These are phyloP conservation scores for Bruguiera parviflora DNA, from an alignment of 345 rosid genomes.

Conservation along the genomic window DNA sequence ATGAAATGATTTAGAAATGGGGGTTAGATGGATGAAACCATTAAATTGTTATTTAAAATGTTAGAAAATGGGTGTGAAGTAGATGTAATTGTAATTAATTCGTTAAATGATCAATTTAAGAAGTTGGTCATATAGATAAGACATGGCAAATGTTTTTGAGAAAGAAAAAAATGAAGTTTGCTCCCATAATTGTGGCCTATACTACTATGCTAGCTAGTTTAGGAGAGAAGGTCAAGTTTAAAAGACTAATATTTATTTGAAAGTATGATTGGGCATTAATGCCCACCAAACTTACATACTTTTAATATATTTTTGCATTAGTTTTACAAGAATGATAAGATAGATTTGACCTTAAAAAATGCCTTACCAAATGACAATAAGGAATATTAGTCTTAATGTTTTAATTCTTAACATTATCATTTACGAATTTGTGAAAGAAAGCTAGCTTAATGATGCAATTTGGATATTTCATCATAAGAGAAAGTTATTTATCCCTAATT, in stretches of 20 bases:
- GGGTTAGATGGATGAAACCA: conserved; percentile 74
- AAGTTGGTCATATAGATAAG: conserved; percentile 66
- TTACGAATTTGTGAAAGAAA: conserved; percentile 61
- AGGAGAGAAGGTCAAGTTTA: conserved; percentile 56
- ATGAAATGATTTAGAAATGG: conserved; percentile 83
- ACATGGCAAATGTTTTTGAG: conserved; percentile 78
- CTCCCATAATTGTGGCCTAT: conserved; percentile 81
- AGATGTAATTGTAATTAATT: conserved; percentile 74
- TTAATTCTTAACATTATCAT: conserved; percentile 79
- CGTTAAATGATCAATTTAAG: conserved; percentile 73
- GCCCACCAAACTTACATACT: conserved; percentile 69
- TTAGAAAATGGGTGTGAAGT: conserved; percentile 55
- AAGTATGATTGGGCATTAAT: conserved; percentile 54
- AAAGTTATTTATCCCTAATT: conserved; percentile 67
- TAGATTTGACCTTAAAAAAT: conserved; percentile 62
- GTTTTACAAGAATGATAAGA: conserved; percentile 86
- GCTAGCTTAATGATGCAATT: conserved; percentile 53
- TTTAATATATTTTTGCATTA: conserved; percentile 80
- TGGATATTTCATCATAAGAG: conserved; percentile 89
- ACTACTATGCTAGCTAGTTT: conserved; percentile 76
- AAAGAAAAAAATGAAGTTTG: conserved; percentile 65
- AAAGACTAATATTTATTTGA: conserved; percentile 54
- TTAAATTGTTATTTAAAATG: conserved; percentile 75
- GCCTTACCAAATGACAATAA: conserved; percentile 54
- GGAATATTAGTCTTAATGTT: conserved; percentile 72